Base-by-base conservation (phyloP, 2,329 filamentous ascomycete genomes). In the Annulohypoxylon truncatum region DNA sequence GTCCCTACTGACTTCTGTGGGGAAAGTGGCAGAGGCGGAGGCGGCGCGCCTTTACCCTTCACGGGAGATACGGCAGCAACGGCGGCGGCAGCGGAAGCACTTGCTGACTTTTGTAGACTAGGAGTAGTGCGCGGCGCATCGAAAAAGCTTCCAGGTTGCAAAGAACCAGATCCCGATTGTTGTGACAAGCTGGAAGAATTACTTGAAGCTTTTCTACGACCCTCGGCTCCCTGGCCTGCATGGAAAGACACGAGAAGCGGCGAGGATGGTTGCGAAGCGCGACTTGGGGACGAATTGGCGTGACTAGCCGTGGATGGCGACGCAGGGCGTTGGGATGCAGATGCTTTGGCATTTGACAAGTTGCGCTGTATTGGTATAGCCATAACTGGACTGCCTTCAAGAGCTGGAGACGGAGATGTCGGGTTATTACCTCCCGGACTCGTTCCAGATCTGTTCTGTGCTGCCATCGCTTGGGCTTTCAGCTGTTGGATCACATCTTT, bases 401-500 rank as follows among this genome's bases (percentile, higher is more conserved):
- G 80, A 1, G 87, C 88, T 4, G 90, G 88, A 0, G 85, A 88
- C 0, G 92, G 88, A 1, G 91, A 92, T 3, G 82, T 80, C 44
- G 81, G 75, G 52, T 73, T 81, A 31, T 75, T 79, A 7, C 79
- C 79, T 53, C 82, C 80, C 1, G 84, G 82, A 62, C 82, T 86
- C 29, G 79, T 74, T 3, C 79, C 77, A 4, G 81, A 77, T 31
- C 90, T 89, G 74, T 79, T 87, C 71, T 90, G 87, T 1, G 83
- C 80, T 2, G 88, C 94, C 81, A 97, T 85, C 2, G 96, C 94
- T 78, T 98, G 94, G 20, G 94, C 93, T 9, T 94, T 90, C 61
- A 99, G 84, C 78, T 98, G 98, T 74, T 98, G 94, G 29, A 99
- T 97, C 28, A 98, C 94, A 74, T 99, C 96, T 77, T 99, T 99